These are phyloP conservation scores for Globisporangium radiosum DNA, from an alignment of 352 stramenopile genomes.

Conservation along the genomic window DNA sequence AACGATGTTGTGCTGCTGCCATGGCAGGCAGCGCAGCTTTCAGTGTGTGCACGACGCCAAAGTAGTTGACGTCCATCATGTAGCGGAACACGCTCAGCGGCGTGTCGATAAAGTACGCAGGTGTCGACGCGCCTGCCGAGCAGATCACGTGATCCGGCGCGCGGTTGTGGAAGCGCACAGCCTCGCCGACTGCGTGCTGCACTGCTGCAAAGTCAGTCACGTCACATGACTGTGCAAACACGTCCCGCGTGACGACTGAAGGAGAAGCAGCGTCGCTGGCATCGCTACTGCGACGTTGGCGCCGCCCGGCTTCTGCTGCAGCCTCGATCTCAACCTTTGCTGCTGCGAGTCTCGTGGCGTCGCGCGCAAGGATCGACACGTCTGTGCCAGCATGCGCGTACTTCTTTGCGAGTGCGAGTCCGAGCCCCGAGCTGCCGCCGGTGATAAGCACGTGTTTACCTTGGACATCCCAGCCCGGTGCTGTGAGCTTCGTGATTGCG, in stretches of 20 bases:
- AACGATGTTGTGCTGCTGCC: constrained; percentile 24
- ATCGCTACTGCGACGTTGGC: neutral
- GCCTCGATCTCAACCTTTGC: constrained; percentile 59
- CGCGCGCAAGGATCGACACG: constrained; percentile 66
- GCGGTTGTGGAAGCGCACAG: constrained; percentile 59
- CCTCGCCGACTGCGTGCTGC: constrained; percentile 46
- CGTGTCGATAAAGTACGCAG: constrained; percentile 70
- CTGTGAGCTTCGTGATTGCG: constrained; percentile 6
- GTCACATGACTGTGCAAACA: constrained; percentile 73
- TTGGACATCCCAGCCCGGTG: constrained; percentile 62
- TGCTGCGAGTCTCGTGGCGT: constrained; percentile 44
- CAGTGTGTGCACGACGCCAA: constrained; percentile 70
- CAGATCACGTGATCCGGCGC: constrained; percentile 69
- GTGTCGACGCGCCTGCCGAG: constrained; percentile 45
- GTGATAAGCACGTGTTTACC: constrained; percentile 68
- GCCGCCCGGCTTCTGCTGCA: constrained; percentile 16
- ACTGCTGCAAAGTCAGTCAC: constrained; percentile 59
- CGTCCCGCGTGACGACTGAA: constrained; percentile 4
- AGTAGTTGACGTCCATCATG: constrained; percentile 87
- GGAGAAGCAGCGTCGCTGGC: constrained; percentile 1
- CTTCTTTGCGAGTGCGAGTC: constrained; percentile 58
- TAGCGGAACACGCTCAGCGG: constrained; percentile 58
- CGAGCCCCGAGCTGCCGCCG: constrained; percentile 60
- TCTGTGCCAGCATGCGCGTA: constrained; percentile 57
- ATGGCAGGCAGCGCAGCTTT: constrained; percentile 76